A percentile compares a stretch with the other conserved stretches of the same genome.
phyloP scores from a whole-genome alignment of 306 rosid genomes.

The Bauhinia variegata region DNA sequence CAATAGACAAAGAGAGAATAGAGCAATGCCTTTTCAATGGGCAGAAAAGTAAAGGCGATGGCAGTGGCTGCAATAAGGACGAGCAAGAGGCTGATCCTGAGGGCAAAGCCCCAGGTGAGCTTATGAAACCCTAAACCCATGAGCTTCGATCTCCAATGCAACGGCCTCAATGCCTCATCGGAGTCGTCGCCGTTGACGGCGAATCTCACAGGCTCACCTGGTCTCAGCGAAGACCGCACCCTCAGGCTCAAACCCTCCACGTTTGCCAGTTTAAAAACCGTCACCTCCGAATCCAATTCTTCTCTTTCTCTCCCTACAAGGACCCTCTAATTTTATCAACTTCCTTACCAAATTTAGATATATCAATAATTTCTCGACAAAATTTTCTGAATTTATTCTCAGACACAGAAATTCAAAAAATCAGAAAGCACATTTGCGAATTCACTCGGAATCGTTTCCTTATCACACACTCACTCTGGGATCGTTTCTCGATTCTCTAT shows the following conservation, averaged over 20 bases:
- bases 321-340: background rate
- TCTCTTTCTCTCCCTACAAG: too few species aligned
- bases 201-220: slow-evolving; percentile 28
- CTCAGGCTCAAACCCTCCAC: slow-evolving; percentile 44
- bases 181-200: slow-evolving; percentile 36
- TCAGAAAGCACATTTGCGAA: too few species aligned
- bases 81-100: slow-evolving; percentile 41
- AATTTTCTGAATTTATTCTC: too few species aligned
- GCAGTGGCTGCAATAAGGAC: slow-evolving; percentile 50
- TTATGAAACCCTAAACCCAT: slow-evolving; percentile 32
- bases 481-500: background rate
- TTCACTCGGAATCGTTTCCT: too few species aligned
- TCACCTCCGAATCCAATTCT: background rate
- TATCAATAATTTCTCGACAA: too few species aligned
- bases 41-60: slow-evolving; percentile 51
- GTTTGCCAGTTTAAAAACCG: slow-evolving; percentile 49
- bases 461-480: too few species aligned
- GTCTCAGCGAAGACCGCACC: slow-evolving; percentile 46
- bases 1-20: background rate
- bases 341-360: too few species aligned
- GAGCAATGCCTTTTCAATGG: slow-evolving; percentile 50
- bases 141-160: slow-evolving; percentile 42
- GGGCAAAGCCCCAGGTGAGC: slow-evolving; percentile 42
- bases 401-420: too few species aligned
- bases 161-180: slow-evolving; percentile 35